Percentiles rank a stretch among this genome's conserved stretches.
Evolutionary conservation across 352 stramenopile species (phyloP).

Genomic region (Globisporangium camurandrum): DNA sequence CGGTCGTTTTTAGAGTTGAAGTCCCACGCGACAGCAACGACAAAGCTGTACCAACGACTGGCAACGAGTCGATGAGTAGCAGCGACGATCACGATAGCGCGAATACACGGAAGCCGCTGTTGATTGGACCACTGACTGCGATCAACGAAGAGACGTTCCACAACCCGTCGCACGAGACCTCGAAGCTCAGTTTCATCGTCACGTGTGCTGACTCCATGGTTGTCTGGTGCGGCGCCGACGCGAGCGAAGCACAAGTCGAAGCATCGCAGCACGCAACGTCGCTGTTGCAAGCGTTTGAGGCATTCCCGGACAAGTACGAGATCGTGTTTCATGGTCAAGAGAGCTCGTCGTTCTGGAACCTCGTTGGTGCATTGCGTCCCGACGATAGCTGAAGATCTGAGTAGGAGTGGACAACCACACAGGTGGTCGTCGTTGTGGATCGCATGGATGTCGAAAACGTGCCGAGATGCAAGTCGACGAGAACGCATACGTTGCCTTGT

Average conservation of each 20-base stretch:
- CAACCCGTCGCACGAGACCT: slow-evolving; percentile 44
- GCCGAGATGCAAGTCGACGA: no score
- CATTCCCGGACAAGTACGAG: slow-evolving; percentile 67
- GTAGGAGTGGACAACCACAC: neutral
- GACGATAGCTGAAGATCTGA: slow-evolving; percentile 16
- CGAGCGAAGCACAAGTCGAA: slow-evolving; percentile 40
- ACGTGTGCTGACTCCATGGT: slow-evolving; percentile 69
- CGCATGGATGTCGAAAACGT: no score
- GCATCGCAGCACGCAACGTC: slow-evolving; percentile 47
- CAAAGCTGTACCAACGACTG: no score
- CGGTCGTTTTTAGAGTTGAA: slow-evolving; percentile 71
- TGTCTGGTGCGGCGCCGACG: slow-evolving; percentile 69
- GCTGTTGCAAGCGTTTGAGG: slow-evolving; percentile 69
- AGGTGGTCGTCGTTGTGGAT: neutral
- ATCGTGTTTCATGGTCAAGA: slow-evolving; percentile 66
- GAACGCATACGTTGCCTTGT: no score
- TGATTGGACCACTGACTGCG: slow-evolving; percentile 45
- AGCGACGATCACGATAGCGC: no score
- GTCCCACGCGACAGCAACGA: slow-evolving; percentile 23
- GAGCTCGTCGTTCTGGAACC: slow-evolving; percentile 56
- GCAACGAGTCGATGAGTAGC: slow-evolving; percentile 19
- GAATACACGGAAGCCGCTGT: slow-evolving; percentile 49
- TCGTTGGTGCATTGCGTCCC: slow-evolving; percentile 36
- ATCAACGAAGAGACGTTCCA: slow-evolving; percentile 49
- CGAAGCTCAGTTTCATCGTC: slow-evolving; percentile 60